Evolutionary conservation across 2,329 filamentous ascomycete species (phyloP).

Genomic region (Neonectria magnoliae): DNA sequence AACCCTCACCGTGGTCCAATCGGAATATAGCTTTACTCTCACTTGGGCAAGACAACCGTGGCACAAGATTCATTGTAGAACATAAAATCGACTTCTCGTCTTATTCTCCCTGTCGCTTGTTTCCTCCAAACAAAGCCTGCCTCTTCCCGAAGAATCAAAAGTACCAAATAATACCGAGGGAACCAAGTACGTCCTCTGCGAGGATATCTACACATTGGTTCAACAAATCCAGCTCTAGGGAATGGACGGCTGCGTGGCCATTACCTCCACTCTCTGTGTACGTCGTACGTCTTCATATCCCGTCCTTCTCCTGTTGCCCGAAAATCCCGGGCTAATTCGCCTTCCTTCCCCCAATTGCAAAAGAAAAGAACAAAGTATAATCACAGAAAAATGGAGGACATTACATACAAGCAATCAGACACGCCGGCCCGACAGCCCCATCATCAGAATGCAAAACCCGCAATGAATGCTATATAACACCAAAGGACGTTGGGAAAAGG

Average conservation of each 20-base stretch:
- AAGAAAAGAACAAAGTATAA: slow-evolving; percentile 32
- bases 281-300: not conserved
- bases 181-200: not conserved
- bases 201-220: slow-evolving; percentile 2
- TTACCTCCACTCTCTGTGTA: slow-evolving; percentile 30
- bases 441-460: slow-evolving; percentile 35
- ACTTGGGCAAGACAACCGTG: not conserved
- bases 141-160: slow-evolving; percentile 2
- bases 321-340: slow-evolving; percentile 25
- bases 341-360: slow-evolving; percentile 22
- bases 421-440: slow-evolving; percentile 29
- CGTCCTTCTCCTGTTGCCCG: slow-evolving; percentile 9
- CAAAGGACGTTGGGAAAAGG: slow-evolving; percentile 7
- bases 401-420: slow-evolving; percentile 38
- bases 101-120: not conserved
- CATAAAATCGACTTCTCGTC: slow-evolving; percentile 13
- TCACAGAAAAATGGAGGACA: slow-evolving; percentile 33
- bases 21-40: not conserved
- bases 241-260: slow-evolving; percentile 35
- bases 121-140: slow-evolving; percentile 11
- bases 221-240: slow-evolving; percentile 21
- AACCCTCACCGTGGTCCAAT: not conserved
- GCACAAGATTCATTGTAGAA: not conserved
- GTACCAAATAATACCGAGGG: slow-evolving; percentile 10
- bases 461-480: slow-evolving; percentile 36